phyloP scores from a whole-genome alignment of 2,329 filamentous ascomycete genomes.

The Xylaria sp. region DNA sequence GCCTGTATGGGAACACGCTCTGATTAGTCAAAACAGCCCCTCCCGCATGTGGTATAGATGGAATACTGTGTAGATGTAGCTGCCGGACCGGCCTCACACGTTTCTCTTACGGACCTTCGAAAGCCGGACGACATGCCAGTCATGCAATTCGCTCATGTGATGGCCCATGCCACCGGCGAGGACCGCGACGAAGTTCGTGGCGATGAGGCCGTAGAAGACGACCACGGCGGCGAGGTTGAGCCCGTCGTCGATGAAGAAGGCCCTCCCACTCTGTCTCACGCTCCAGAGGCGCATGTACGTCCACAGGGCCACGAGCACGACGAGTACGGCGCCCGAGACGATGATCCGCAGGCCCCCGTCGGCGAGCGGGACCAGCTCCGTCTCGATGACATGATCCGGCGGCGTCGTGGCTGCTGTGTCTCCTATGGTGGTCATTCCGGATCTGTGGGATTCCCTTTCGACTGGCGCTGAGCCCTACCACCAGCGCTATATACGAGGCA shows the following conservation, averaged over 20 bases:
- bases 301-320: constrained; percentile 22
- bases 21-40: neutral
- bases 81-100: neutral
- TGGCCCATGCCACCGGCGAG: constrained; percentile 20
- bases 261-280: constrained; percentile 12
- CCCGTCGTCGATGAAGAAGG: constrained; percentile 21
- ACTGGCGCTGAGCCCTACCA: neutral
- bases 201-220: constrained; percentile 20
- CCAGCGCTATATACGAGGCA: neutral
- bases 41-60: too few relatives aligned
- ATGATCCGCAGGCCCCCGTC: constrained; percentile 20
- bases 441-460: neutral
- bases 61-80: neutral
- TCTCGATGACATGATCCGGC: constrained; percentile 7
- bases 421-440: constrained; percentile 14
- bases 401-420: constrained; percentile 3
- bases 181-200: constrained; percentile 20
- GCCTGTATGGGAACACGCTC: constrained; percentile 6
- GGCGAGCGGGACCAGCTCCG: constrained; percentile 18
- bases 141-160: constrained; percentile 35
- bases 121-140: constrained; percentile 26
- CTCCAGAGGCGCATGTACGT: constrained; percentile 26
- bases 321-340: constrained; percentile 9
- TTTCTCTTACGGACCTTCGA: constrained; percentile 17
- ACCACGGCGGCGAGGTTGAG: constrained; percentile 18